Conservation (phyloP, 805 yeast genomes). For the Nadsonia fulvescens region DNA sequence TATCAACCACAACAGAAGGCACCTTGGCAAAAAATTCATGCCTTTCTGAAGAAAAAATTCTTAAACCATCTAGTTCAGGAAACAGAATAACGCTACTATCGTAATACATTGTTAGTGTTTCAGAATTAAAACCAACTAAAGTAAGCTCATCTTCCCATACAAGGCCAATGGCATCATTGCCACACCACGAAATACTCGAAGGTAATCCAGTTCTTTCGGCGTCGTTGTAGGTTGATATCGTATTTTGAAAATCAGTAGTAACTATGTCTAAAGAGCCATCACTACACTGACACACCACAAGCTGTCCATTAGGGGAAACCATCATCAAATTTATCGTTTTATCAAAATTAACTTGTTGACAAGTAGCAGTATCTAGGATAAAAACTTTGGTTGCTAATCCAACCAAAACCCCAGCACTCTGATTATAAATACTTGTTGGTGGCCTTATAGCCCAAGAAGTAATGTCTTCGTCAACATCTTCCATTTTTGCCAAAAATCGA, state of each 20-base stretch:
- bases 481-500: conserved; percentile 8
- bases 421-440: conserved; percentile 12
- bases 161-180: conserved; percentile 60
- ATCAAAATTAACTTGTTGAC: conserved; percentile 3
- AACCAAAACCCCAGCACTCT: conserved; percentile 16
- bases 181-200: conserved; percentile 51
- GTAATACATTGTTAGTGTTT: conserved; percentile 19
- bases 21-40: conserved; percentile 53
- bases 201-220: too few relatives aligned
- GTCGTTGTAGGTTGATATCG: too few relatives aligned
- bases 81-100: conserved; percentile 25
- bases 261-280: too few relatives aligned
- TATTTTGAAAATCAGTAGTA: too few relatives aligned
- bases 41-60: conserved; percentile 37
- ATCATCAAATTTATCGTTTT: conserved; percentile 13
- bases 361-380: conserved; percentile 1
- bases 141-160: conserved; percentile 42
- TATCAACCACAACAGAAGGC: conserved; percentile 32
- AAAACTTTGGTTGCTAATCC: conserved; percentile 10
- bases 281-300: too few relatives aligned
- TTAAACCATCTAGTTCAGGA: conserved; percentile 48
- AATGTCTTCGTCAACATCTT: conserved; percentile 8
- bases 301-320: conserved; percentile 36
- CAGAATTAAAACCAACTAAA: conserved; percentile 55
- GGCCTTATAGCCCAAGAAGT: conserved; percentile 18